Evolutionary conservation across 2,329 filamentous ascomycete species (phyloP).

Genomic region (Chaetomiaceae sp.): DNA sequence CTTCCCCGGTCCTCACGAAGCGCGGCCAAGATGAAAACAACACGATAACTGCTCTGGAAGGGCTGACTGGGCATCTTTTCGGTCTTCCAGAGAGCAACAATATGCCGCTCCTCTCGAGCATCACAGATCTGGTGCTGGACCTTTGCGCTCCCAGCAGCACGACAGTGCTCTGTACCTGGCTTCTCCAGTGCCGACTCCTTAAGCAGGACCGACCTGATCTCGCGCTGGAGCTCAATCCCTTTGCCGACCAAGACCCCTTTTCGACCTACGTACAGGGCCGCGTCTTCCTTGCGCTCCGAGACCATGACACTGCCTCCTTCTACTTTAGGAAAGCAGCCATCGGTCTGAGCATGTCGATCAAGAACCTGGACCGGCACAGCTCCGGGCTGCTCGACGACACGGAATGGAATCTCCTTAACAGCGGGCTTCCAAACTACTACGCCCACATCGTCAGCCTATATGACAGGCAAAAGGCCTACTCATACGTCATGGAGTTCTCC

Average conservation of each 20-base stretch:
- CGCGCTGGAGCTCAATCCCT: conserved; percentile 52
- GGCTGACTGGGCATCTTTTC: conserved; percentile 58
- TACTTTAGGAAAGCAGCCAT: conserved; percentile 81
- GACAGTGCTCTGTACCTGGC: conserved; percentile 56
- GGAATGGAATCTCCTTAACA: conserved; percentile 64
- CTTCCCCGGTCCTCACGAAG: conserved; percentile 28
- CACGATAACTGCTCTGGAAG: conserved; percentile 55
- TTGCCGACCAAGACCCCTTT: conserved; percentile 55
- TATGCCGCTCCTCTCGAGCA: conserved; percentile 51
- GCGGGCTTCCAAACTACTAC: conserved; percentile 78
- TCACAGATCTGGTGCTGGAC: conserved; percentile 64
- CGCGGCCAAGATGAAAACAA: conserved; percentile 43
- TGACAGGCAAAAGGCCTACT: conserved; percentile 70
- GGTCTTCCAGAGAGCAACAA: conserved; percentile 54
- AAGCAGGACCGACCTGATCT: conserved; percentile 57
- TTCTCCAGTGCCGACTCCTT: conserved; percentile 59
- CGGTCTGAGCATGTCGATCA: conserved; percentile 57
- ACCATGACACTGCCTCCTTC: conserved; percentile 66
- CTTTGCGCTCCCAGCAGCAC: conserved; percentile 61
- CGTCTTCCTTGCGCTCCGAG: conserved; percentile 66
- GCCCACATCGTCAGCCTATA: conserved; percentile 79
- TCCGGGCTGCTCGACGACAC: conserved; percentile 68
- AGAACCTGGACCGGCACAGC: conserved; percentile 50
- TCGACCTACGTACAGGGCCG: conserved; percentile 81
- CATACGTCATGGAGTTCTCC: conserved; percentile 80